A percentile compares a stretch with the other conserved stretches of the same genome.
These are phyloP conservation scores for Micractinium conductrix DNA, from an alignment of 139 green algal species.

Conservation along the genomic window DNA sequence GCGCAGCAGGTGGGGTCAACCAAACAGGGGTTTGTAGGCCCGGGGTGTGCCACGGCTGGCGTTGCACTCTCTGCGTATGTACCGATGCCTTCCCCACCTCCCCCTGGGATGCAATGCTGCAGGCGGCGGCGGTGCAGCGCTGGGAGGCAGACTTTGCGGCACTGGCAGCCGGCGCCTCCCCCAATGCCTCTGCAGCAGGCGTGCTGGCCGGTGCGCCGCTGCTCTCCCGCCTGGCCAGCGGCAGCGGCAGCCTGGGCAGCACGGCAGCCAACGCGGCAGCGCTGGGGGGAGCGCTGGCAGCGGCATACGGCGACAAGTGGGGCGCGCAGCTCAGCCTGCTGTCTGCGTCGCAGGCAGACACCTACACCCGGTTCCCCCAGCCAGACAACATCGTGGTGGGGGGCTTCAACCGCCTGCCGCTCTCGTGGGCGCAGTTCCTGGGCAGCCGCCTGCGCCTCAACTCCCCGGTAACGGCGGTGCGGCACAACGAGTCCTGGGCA, in stretches of 20 bases:
- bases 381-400: conserved; percentile 15
- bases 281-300: neutral
- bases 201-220: neutral
- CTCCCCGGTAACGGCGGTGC: neutral
- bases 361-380: neutral
- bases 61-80: too few relatives aligned
- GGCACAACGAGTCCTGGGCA: conserved; percentile 17
- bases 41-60: too few relatives aligned
- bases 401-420: neutral
- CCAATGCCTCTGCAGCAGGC: neutral
- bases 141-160: neutral
- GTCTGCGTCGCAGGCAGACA: conserved; percentile 16
- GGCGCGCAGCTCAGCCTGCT: neutral
- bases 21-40: too few relatives aligned
- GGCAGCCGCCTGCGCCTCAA: neutral
- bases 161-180: neutral
- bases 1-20: neutral
- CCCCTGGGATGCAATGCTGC: too few relatives aligned
- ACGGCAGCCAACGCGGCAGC: neutral
- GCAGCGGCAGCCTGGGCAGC: neutral
- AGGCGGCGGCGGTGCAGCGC: too few relatives aligned
- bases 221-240: neutral
- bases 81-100: too few relatives aligned
- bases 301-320: neutral
- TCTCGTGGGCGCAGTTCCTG: neutral